phyloP scores from a whole-genome alignment of 257 asterid species.

The Salvia splendens region DNA sequence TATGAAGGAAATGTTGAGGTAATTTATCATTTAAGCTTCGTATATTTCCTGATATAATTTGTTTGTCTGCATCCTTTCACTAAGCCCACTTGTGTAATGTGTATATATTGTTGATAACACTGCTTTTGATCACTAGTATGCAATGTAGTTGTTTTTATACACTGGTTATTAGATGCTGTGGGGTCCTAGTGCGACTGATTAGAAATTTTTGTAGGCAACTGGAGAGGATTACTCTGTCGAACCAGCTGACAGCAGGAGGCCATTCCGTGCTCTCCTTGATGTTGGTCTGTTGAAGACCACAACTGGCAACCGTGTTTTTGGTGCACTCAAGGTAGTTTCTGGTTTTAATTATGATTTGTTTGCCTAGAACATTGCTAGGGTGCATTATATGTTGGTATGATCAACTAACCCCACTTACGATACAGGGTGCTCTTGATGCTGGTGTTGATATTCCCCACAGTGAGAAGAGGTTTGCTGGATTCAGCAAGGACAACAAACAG shows the following conservation, averaged over 20 bases:
- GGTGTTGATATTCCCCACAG: conserved; percentile 61
- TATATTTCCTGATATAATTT: too few relatives aligned
- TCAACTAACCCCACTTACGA: background rate
- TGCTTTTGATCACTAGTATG: background rate
- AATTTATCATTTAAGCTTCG: too few relatives aligned
- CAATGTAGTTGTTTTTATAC: too few relatives aligned
- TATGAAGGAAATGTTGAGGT: too few relatives aligned
- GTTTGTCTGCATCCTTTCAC: background rate
- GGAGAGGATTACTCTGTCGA: conserved; percentile 34
- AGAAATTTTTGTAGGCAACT: conserved; percentile 51
- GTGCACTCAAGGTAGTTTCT: conserved; percentile 74
- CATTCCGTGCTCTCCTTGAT: conserved; percentile 92
- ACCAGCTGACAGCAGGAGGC: conserved; percentile 49
- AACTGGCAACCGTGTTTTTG: conserved; percentile 87
- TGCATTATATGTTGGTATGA: too few relatives aligned
- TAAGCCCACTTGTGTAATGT: background rate
- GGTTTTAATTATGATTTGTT: background rate
- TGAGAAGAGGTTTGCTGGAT: conserved; percentile 83
- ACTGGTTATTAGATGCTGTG: too few relatives aligned
- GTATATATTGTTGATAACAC: background rate
- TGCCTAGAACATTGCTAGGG: too few relatives aligned
- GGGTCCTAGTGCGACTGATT: background rate
- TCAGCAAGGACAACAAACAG: conserved; percentile 26
- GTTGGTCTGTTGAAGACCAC: conserved; percentile 90
- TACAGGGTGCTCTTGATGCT: conserved; percentile 59